Evolutionary conservation across 2,329 filamentous ascomycete species (phyloP).

Genomic region (Sclerotinia trifoliorum): DNA sequence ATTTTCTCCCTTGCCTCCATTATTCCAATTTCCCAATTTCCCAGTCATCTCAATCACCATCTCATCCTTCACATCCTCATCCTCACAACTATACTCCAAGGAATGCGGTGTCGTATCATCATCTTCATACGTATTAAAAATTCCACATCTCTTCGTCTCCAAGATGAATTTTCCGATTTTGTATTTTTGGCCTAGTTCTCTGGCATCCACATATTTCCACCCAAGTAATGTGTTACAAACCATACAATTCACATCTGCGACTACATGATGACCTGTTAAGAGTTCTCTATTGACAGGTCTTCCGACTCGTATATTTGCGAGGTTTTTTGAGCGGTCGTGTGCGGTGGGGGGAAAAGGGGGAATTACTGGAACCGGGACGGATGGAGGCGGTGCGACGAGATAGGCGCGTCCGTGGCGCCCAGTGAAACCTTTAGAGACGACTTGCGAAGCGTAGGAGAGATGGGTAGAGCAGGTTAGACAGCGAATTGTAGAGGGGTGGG

Average conservation of each 20-base stretch:
- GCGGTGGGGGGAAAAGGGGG: slow-evolving; percentile 22
- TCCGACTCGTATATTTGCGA: slow-evolving; percentile 58
- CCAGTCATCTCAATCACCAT: slow-evolving; percentile 55
- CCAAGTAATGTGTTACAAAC: slow-evolving; percentile 58
- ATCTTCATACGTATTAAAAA: slow-evolving; percentile 55
- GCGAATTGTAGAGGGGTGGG: slow-evolving; percentile 55
- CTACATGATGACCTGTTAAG: slow-evolving; percentile 61
- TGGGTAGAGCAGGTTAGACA: slow-evolving; percentile 60
- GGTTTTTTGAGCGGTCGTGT: slow-evolving; percentile 28
- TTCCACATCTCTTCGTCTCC: slow-evolving; percentile 58
- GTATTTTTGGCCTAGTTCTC: slow-evolving; percentile 59
- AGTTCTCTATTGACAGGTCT: slow-evolving; percentile 56
- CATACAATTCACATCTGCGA: slow-evolving; percentile 61
- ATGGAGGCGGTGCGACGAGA: slow-evolving; percentile 49
- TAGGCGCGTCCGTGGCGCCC: slow-evolving; percentile 64
- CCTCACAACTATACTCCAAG: slow-evolving; percentile 35
- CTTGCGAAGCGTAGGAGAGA: slow-evolving; percentile 59
- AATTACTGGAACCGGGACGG: slow-evolving; percentile 18
- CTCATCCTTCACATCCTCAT: slow-evolving; percentile 56
- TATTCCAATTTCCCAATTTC: slow-evolving; percentile 62
- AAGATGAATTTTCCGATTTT: slow-evolving; percentile 69
- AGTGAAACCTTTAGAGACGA: slow-evolving; percentile 65
- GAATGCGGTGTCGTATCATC: slow-evolving; percentile 25
- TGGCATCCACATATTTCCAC: slow-evolving; percentile 68
- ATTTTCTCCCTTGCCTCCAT: slow-evolving; percentile 54